Percentiles rank a stretch among this genome's conserved stretches.
phyloP scores from a whole-genome alignment of 495 filamentous ascomycete genomes.

The Penicillium samsonianum region DNA sequence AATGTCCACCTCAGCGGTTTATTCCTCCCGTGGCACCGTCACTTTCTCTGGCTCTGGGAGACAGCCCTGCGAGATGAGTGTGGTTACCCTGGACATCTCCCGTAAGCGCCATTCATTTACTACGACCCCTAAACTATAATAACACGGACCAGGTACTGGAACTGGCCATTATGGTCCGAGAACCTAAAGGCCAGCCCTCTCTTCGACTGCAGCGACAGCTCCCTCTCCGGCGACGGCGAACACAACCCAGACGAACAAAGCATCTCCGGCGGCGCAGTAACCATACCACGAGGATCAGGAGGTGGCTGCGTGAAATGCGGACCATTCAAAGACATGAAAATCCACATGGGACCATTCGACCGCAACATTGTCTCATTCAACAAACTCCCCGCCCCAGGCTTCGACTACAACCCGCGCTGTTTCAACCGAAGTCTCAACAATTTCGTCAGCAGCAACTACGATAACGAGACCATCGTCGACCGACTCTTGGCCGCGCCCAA shows the following conservation, averaged over 20 bases:
- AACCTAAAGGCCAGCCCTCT: slow-evolving; percentile 40
- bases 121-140: not conserved
- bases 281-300: slow-evolving; percentile 52
- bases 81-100: slow-evolving; percentile 58
- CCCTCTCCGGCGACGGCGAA: slow-evolving; percentile 51
- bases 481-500: slow-evolving; percentile 16
- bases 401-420: slow-evolving; percentile 60
- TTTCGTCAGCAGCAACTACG: slow-evolving; percentile 22
- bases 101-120: slow-evolving; percentile 15
- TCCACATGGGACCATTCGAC: slow-evolving; percentile 53
- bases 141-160: slow-evolving; percentile 47
- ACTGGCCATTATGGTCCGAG: slow-evolving; percentile 46
- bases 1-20: slow-evolving; percentile 35
- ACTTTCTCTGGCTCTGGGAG: slow-evolving; percentile 61
- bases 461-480: slow-evolving; percentile 23
- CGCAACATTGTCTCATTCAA: slow-evolving; percentile 20
- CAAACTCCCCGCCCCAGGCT: slow-evolving; percentile 28
- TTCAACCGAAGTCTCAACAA: slow-evolving; percentile 62
- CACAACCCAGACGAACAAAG: slow-evolving; percentile 34
- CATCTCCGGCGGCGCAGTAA: slow-evolving; percentile 17
- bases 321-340: slow-evolving; percentile 52
- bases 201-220: slow-evolving; percentile 49
- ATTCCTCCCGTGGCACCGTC: slow-evolving; percentile 70
- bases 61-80: slow-evolving; percentile 67
- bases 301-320: slow-evolving; percentile 64